phyloP scores from a whole-genome alignment of 2,329 filamentous ascomycete species.

The Drechslerella coelobrocha region DNA sequence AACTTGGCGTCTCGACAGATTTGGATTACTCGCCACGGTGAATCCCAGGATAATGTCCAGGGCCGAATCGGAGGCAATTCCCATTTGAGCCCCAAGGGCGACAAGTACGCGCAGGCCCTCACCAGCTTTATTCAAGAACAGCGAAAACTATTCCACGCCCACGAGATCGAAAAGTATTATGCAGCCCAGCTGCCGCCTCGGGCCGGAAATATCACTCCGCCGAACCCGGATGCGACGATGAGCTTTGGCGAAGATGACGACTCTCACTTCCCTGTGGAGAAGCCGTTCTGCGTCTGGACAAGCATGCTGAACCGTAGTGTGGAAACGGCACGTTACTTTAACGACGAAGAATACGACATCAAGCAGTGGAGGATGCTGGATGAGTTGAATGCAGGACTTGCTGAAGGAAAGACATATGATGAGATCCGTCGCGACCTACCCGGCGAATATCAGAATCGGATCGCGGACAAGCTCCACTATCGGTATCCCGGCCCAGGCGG shows the following conservation, averaged over 20 bases:
- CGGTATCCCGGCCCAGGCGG: slow-evolving; percentile 95
- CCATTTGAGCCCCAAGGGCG: slow-evolving; percentile 78
- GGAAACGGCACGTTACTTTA: slow-evolving; percentile 86
- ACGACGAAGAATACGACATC: slow-evolving; percentile 93
- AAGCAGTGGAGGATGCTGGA: slow-evolving; percentile 99
- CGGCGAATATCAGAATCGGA: slow-evolving; percentile 80
- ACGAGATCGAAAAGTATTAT: slow-evolving; percentile 54
- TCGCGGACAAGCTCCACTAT: slow-evolving; percentile 88
- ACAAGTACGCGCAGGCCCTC: slow-evolving; percentile 78
- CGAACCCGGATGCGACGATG: slow-evolving; percentile 69
- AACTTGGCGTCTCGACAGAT: slow-evolving; percentile 94
- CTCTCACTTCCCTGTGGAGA: slow-evolving; percentile 70
- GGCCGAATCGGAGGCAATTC: slow-evolving; percentile 94
- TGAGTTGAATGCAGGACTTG: slow-evolving; percentile 88
- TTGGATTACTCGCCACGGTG: slow-evolving; percentile 91
- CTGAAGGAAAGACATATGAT: slow-evolving; percentile 93
- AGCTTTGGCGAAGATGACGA: slow-evolving; percentile 53
- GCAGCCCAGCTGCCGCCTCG: slow-evolving; percentile 77
- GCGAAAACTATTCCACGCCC: slow-evolving; percentile 52
- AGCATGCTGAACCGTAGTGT: slow-evolving; percentile 93
- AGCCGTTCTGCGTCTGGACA: slow-evolving; percentile 98
- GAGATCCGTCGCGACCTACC: slow-evolving; percentile 81
- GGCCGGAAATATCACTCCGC: slow-evolving; percentile 89
- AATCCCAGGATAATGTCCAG: slow-evolving; percentile 83
- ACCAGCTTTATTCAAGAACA: slow-evolving; percentile 73